Base-by-base conservation (phyloP, 352 stramenopile genomes). In the Pythium sukuiense region DNA sequence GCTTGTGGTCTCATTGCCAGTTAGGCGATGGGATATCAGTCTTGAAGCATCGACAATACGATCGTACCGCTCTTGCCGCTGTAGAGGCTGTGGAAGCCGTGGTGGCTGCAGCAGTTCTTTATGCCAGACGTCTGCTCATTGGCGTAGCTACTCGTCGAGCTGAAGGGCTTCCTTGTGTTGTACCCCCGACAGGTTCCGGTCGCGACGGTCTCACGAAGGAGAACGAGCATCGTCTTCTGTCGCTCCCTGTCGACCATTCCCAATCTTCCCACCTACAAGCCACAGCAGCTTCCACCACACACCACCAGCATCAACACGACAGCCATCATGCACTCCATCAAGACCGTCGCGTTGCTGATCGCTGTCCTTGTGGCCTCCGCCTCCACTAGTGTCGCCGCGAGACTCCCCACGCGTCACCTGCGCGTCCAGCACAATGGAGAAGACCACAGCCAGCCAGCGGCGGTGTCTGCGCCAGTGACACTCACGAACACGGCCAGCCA, bases 361-460 rank as follows among this genome's bases (percentile, higher is more conserved):
- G 33, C 48, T 2, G 20, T 58, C 13, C 30, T 26, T 18, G 27
- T 58, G 32, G 33, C 48, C 8, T 18, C 16, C 18, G 2, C 3
- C 20, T 35, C 48, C 13, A 48, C 14, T 26, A 48, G 14, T 18
- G 29, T 26, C 11, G 30, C 16, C 27, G 20, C n/a, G 16, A 29
- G 35, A 18, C 0, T 29, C 8, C 7, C 33, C 0, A 20, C 57
- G 27, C 41, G 57, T 16, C 52, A 48, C 57, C 29, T 63, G 27
- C 57, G 57, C n/a, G 57, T 24, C 2, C 43, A 63, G 45, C 57
- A 63, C 45, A 33, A 63, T 12, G 48, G 43, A 35, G 57, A 55
- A 61, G 26, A 61, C 55, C 37, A 32, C 35, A 43, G 55, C 37
- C 24, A 33, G 20, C 24, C 27, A 55, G 24, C 20, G 14, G 11